Conservation (phyloP, 2,329 filamentous ascomycete genomes). For the Ophiocordyceps camponoti-saundersi region DNA sequence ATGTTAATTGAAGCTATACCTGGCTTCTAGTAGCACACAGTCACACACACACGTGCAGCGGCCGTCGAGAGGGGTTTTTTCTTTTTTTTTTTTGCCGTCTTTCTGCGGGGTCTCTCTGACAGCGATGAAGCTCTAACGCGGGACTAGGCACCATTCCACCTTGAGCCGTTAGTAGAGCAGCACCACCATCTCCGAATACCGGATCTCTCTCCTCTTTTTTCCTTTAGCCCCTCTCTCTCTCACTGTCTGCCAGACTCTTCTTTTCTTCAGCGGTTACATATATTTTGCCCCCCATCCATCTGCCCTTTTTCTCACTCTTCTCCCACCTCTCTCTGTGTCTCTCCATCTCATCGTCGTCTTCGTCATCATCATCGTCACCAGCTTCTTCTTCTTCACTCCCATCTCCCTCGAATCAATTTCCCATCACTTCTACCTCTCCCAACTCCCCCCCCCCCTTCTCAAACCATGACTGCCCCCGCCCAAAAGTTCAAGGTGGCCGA, state of each 20-base stretch:
- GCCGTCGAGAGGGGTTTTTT: too few species aligned
- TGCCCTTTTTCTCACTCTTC: neutral
- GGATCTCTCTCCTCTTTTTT: too few species aligned
- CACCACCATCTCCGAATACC: neutral
- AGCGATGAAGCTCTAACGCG: neutral
- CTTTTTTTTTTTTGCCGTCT: too few species aligned
- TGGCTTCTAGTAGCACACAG: too few species aligned
- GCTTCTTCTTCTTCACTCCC: too few species aligned
- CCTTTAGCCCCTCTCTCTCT: neutral
- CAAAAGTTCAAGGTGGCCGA: conserved; percentile 97
- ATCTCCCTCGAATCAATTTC: neutral
- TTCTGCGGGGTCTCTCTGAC: neutral
- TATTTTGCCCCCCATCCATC: neutral
- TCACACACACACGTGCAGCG: too few species aligned
- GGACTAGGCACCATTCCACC: neutral
- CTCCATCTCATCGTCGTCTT: too few species aligned
- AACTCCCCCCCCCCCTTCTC: neutral
- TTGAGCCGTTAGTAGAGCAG: neutral
- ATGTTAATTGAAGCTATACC: too few species aligned
- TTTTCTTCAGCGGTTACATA: neutral
- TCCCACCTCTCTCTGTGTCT: too few species aligned
- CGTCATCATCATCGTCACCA: too few species aligned
- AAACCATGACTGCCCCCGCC: conserved; percentile 59
- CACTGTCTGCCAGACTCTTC: neutral
- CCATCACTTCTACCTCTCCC: neutral